Base-by-base conservation (phyloP, 495 filamentous ascomycete genomes). In the Lentithecium fluviatile region DNA sequence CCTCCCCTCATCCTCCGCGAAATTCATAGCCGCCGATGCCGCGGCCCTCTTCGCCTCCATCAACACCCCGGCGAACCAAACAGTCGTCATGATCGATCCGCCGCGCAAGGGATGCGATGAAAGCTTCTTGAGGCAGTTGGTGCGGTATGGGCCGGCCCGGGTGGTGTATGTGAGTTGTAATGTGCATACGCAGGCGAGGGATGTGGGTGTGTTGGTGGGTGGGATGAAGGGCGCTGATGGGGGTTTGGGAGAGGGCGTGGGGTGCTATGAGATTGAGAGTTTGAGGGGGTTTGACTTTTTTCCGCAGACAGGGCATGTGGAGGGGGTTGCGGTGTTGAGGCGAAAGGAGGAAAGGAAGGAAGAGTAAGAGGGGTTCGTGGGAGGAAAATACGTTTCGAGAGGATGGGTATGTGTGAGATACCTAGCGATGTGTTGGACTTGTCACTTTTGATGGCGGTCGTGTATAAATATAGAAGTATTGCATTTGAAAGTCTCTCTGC, bases 161-260 rank as follows among this genome's bases (percentile, higher is more conserved):
- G 81, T 97, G 12, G 85, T 95, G 7, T 98, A 98, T 70, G 94
- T 98, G 20, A 93, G 88, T 56, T 98, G 94, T 64, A 97, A 98
- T 70, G 95, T 97, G 56, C 95, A 97, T 69, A 96, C 94, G 20
- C 94, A 98, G 77, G 95, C 94, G 34, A 78, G 95, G 50, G 94
- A 98, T 75, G 85, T 97, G 2, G 91, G 90, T 0, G 78, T 89
- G 32, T 75, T 96, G 74, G 89, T 95, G 0, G 79, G 85, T 52
- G 89, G 88, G 42, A 69, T 75, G 66, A 68, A 71, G 40, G 72
- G 65, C 11, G 72, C 70, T 34, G 73, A 71, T 45, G 71, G 64
- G 23, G 75, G 78, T 23, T 53, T 45, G 12, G 70, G 61, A 45
- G 77, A 76, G 66, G 74, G 74, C 11, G 73, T 78, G 49, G 78